phyloP scores from a whole-genome alignment of 169 alveolate species.

The Eimeria maxima region DNA sequence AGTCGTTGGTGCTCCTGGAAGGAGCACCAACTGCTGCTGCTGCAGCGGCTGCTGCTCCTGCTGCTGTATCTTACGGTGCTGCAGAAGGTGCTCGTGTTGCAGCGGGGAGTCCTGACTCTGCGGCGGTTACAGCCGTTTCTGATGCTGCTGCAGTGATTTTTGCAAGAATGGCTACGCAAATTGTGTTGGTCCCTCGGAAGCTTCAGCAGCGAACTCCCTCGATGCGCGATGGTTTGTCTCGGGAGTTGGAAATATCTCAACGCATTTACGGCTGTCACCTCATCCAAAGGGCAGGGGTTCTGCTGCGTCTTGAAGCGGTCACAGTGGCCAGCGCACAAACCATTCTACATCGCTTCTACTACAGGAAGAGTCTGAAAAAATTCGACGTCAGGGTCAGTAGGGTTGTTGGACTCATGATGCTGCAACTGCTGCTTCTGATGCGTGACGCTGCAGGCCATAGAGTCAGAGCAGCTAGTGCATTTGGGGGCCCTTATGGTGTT shows the following conservation, averaged over 20 bases:
- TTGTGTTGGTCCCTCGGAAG: constrained; percentile 75
- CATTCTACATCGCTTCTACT: constrained; percentile 94
- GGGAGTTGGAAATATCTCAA: constrained; percentile 84
- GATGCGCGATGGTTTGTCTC: constrained; percentile 85
- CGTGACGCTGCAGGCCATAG: not conserved
- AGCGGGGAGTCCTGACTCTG: not conserved
- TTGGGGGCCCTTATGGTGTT: not conserved
- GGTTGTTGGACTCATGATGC: not conserved
- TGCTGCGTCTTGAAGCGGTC: constrained; percentile 92
- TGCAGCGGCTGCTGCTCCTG: constrained; percentile 23
- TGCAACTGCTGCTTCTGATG: constrained; percentile 12
- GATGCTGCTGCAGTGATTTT: not conserved
- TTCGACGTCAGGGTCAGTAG: constrained; percentile 91
- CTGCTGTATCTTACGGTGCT: not conserved
- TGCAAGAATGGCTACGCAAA: constrained; percentile 73
- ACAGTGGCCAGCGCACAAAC: constrained; percentile 94
- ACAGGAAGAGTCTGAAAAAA: constrained; percentile 90
- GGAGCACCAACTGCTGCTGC: constrained; percentile 18
- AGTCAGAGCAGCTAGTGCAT: not conserved
- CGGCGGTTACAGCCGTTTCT: not conserved
- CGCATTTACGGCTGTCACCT: constrained; percentile 89
- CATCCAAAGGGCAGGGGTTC: constrained; percentile 93
- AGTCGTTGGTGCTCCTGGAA: not conserved
- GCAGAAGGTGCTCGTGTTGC: not conserved
- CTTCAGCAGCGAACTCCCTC: constrained; percentile 86